Percentiles rank a stretch among this genome's conserved stretches.
These are phyloP conservation scores for Aquilaria sinensis DNA, from an alignment of 345 rosid genomes.

Conservation along the genomic window DNA sequence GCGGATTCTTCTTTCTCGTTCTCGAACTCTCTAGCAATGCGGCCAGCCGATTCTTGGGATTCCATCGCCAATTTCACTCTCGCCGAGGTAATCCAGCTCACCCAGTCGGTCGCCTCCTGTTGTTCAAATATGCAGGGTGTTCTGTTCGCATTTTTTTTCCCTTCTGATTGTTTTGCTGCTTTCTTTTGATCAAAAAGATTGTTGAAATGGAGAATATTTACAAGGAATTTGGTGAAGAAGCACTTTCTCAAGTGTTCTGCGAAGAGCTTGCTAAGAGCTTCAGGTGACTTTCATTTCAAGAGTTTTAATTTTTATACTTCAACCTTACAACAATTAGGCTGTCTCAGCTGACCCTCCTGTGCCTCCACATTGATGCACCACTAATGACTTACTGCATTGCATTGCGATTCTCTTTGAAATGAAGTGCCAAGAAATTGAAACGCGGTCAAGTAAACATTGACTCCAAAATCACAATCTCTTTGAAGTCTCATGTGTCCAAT, in stretches of 20 bases:
- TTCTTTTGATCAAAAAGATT: constrained; percentile 27
- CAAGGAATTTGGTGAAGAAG: constrained; percentile 52
- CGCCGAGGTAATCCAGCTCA: constrained; percentile 23
- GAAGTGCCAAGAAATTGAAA: no score
- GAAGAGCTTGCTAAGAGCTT: constrained; percentile 54
- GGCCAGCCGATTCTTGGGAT: constrained; percentile 22
- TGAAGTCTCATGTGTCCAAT: no score
- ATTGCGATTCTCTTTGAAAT: no score
- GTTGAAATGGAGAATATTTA: constrained; percentile 66
- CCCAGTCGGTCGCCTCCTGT: neutral
- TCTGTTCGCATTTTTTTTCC: neutral
- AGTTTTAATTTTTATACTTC: neutral
- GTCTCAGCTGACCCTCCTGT: no score
- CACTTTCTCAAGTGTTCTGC: constrained; percentile 50
- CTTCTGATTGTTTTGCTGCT: neutral
- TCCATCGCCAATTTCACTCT: constrained; percentile 28
- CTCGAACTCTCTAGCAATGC: constrained; percentile 3
- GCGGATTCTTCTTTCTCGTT: no score
- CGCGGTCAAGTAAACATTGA: no score
- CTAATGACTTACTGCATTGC: no score
- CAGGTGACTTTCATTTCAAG: constrained; percentile 30
- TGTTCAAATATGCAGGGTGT: neutral
- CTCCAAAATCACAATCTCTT: no score
- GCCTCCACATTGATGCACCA: no score
- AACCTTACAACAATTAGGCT: neutral